Percentiles rank a stretch among this genome's conserved stretches.
Evolutionary conservation across 371 early-diverging fungal species (phyloP).

Genomic region (Mucor piriformis): DNA sequence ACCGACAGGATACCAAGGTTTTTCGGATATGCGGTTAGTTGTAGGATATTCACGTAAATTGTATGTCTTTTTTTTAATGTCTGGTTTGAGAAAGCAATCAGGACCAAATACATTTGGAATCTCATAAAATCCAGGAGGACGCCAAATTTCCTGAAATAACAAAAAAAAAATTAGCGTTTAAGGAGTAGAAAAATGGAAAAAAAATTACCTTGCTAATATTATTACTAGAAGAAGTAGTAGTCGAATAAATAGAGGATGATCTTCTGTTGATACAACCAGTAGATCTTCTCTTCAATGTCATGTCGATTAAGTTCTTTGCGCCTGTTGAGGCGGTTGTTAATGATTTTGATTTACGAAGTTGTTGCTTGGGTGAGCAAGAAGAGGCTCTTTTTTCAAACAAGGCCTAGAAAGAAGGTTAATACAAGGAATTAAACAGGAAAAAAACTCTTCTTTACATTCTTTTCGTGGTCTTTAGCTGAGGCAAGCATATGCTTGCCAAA

Average conservation of each 20-base stretch:
- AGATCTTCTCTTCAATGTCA: slow-evolving; percentile 47
- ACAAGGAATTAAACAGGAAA: no score
- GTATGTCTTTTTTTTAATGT: slow-evolving; percentile 25
- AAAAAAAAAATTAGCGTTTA: not conserved
- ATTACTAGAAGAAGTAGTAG: slow-evolving; percentile 8
- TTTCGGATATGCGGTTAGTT: slow-evolving; percentile 19
- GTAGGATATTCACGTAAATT: slow-evolving; percentile 30
- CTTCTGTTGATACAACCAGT: slow-evolving; percentile 47
- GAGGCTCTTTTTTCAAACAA: slow-evolving; percentile 12
- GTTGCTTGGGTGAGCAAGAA: slow-evolving; percentile 3
- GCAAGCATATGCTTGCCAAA: slow-evolving; percentile 24
- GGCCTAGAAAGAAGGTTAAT: not conserved
- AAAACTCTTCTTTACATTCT: slow-evolving; percentile 11
- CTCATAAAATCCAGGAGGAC: slow-evolving; percentile 49
- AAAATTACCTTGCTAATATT: not conserved
- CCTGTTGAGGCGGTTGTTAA: slow-evolving; percentile 35
- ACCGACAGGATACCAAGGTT: slow-evolving; percentile 49
- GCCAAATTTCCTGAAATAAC: slow-evolving; percentile 35
- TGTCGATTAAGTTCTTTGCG: slow-evolving; percentile 21
- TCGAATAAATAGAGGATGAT: slow-evolving; percentile 28
- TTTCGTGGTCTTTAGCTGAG: slow-evolving; percentile 27
- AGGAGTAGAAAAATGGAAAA: not conserved
- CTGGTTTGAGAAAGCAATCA: slow-evolving; percentile 46
- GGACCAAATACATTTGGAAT: slow-evolving; percentile 50
- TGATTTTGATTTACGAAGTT: slow-evolving; percentile 47